Percentiles rank a stretch among this genome's conserved stretches.
phyloP scores from a whole-genome alignment of 225 moss, liverwort and hornwort genomes.

The Physcomitrellopsis africana region DNA sequence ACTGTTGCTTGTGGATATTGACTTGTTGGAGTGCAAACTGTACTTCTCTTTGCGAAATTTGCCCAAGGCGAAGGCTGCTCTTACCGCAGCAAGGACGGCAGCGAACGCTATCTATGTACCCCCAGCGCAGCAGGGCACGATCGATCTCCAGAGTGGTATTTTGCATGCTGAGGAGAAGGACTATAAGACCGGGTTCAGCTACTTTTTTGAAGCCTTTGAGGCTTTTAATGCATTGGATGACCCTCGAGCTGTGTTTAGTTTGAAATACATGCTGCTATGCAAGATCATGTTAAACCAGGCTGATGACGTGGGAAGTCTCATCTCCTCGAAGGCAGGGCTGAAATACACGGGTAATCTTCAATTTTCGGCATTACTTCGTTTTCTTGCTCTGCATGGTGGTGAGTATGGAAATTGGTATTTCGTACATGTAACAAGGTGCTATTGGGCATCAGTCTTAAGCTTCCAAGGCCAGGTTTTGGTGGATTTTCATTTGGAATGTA shows the following conservation, averaged over 20 bases:
- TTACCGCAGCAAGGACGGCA: slow-evolving; percentile 93
- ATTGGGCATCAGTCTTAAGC: background rate
- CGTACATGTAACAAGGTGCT: background rate
- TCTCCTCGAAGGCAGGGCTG: slow-evolving; percentile 93
- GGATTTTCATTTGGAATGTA: background rate
- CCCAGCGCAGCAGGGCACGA: slow-evolving; percentile 90
- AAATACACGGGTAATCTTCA: slow-evolving; percentile 75
- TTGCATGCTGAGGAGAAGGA: slow-evolving; percentile 96
- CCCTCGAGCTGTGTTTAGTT: slow-evolving; percentile 81
- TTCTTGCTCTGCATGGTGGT: slow-evolving; percentile 16
- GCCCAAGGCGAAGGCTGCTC: slow-evolving; percentile 94
- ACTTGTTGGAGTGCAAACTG: slow-evolving; percentile 88
- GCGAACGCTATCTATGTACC: slow-evolving; percentile 95
- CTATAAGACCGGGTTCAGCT: slow-evolving; percentile 94
- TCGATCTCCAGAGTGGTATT: slow-evolving; percentile 93
- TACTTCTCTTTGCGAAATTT: slow-evolving; percentile 89
- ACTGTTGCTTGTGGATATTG: slow-evolving; percentile 92
- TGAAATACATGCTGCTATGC: slow-evolving; percentile 98
- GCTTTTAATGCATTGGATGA: slow-evolving; percentile 95
- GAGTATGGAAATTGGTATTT: slow-evolving; percentile 12
- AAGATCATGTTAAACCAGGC: slow-evolving; percentile 95
- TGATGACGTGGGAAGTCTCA: slow-evolving; percentile 83
- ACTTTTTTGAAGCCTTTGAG: slow-evolving; percentile 96
- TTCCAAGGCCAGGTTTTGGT: slow-evolving; percentile 21
- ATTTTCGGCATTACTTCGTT: slow-evolving; percentile 19